phyloP scores from a whole-genome alignment of 805 yeast genomes.

The Candida chilensis region DNA sequence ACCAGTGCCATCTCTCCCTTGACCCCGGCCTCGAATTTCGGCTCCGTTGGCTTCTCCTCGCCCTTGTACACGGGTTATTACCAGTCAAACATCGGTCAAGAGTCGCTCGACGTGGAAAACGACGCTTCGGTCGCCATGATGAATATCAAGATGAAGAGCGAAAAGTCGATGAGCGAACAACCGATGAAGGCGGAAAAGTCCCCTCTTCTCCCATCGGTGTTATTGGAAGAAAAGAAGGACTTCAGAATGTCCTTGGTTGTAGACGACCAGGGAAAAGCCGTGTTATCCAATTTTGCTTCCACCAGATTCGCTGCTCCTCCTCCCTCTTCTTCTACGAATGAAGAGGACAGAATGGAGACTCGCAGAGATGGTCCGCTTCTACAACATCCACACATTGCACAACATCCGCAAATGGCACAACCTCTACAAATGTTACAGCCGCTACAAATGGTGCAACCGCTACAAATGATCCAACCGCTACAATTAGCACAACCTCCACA shows the following conservation, averaged over 20 bases:
- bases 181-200: not conserved
- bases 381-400: not conserved
- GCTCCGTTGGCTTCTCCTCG: too few species aligned
- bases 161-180: not conserved
- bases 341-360: too few species aligned
- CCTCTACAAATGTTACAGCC: too few species aligned
- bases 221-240: not conserved
- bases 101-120: too few species aligned
- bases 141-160: not conserved
- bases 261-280: slow-evolving; percentile 16
- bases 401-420: not conserved
- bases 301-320: not conserved
- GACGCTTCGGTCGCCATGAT: not conserved
- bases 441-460: not conserved
- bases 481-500: not conserved
- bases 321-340: too few species aligned
- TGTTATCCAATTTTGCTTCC: slow-evolving; percentile 6
- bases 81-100: too few species aligned
- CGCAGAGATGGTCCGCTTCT: not conserved
- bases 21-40: too few species aligned
- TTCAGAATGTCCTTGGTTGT: slow-evolving; percentile 7
- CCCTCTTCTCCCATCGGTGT: too few species aligned
- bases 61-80: too few species aligned
- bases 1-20: too few species aligned
- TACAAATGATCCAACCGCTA: not conserved